Base-by-base conservation (phyloP, 129 eudicot species). In the Artemisia argyi region DNA sequence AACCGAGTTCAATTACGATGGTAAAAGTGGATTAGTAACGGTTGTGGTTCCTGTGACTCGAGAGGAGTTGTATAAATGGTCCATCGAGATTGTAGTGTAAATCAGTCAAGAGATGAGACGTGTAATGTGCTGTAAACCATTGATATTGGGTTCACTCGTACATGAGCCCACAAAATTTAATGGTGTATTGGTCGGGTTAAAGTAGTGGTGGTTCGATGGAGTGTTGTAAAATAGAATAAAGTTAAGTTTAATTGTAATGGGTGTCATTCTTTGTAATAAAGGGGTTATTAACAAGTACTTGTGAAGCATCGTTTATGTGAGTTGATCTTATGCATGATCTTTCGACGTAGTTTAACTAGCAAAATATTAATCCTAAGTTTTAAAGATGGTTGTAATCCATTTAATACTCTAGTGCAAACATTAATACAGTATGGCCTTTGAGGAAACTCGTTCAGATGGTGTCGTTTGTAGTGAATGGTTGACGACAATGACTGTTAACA, bases 11-110 rank as follows among this genome's bases (percentile, higher is more conserved):
- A 42, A 39, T 67, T 93, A 90, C 28, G 87, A 87, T 24, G 73
- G 66, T 1, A 66, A 54, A 12, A 82, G 66, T 22, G 98, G 97
- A 24, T 74, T 93, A 53, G 54, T 83, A 55, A 87, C 96, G 16
- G 2, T 90, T 44, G 59, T 3, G 58, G 69, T 90, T 55, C 95
- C 92, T 1, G 75, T 85, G 11, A 77, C 91, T 14, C 66, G 42
- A 24, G 83, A 82, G 75, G 98, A 93, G 76, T 82, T 89, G 87
- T 93, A 80, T 61, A 81, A 70, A 76, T 93, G 98, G 98, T 68
- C 59, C 7, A 76, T 92, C 30, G 83, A 89, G 69, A 83, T 89
- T 57, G 61, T 71, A 20, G 91, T 92, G 61, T 92, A 75, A 39
- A 39, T 39, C 46, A 39, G 44, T 39, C 44, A 35, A 35, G 78